A percentile compares a stretch with the other conserved stretches of the same genome.
phyloP scores from a whole-genome alignment of 257 asterid genomes.

The Scutellaria galericulata region DNA sequence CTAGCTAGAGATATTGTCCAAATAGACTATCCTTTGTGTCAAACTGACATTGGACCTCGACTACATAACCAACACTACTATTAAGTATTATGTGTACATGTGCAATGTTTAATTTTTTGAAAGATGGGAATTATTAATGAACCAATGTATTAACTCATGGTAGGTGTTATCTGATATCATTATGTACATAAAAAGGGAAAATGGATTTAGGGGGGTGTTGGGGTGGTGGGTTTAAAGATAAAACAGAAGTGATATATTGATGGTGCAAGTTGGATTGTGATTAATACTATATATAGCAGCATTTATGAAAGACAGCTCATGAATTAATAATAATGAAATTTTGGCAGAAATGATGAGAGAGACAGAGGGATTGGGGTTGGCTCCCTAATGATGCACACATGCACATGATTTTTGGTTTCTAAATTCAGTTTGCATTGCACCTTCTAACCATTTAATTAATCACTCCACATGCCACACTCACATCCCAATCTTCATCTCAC shows the following conservation, averaged over 20 bases:
- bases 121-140: too few species aligned
- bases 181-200: neutral
- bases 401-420: conserved; percentile 18
- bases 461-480: conserved; percentile 20
- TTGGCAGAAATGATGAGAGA: conserved; percentile 18
- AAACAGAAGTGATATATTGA: conserved; percentile 19
- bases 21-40: too few species aligned
- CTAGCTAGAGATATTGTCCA: too few species aligned
- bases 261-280: conserved; percentile 18
- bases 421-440: too few species aligned
- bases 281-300: conserved; percentile 2
- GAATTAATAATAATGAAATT: conserved; percentile 20
- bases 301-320: conserved; percentile 39
- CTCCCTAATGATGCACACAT: conserved; percentile 18
- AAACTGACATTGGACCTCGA: too few species aligned
- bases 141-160: too few species aligned
- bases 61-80: too few species aligned
- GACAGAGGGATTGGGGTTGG: conserved; percentile 22
- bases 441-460: neutral
- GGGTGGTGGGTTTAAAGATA: conserved; percentile 22
- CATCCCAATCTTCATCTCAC: too few species aligned
- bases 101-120: too few species aligned
- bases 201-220: conserved; percentile 10
- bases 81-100: too few species aligned
- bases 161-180: too few species aligned